Base-by-base conservation (phyloP, 192 early-diverging fungal species). In the Umbelopsis ramanniana region DNA sequence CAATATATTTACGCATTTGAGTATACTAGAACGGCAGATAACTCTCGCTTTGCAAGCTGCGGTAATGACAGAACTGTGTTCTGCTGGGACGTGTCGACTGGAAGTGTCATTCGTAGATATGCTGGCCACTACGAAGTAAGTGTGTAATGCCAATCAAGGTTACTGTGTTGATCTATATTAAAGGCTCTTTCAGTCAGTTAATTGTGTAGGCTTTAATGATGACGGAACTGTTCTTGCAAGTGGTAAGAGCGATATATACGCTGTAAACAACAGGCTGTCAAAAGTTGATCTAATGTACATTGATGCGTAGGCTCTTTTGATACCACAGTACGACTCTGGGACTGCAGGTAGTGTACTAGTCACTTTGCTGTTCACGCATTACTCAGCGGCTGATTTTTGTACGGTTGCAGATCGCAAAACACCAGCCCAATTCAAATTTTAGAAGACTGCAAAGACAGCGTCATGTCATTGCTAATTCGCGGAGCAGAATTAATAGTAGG, bases 61-160 rank as follows among this genome's bases (percentile, higher is more conserved):
- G 92, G 93, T 45, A 90, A 83, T 5, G 96, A 98, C 76, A 88
- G 90, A 26, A 74, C 89, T 6, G 92, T 96, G 15, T 88, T 93
- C 68, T 72, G 94, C 7, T 98, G 96, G 96, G 96, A 99, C 71
- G 91, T 97, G 2, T 74, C 76, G 15, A 88, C 89, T 5, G 93
- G 93, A 9, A 80, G 80, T 69, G 83, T 91, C 4, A 84, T 90
- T n/a, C 85, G 93, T 26, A 82, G 92, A 63, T 94, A 90, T 73
- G 74, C 88, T 1, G 94, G 92, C 3, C 97, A 99, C 70, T 82
- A 86, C 66, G 90, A 93, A 71, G 87, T 88, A 83, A 40, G 17
- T 26, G 37, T 52, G 45, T 48, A 19, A 35, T 10, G 6, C 35
- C 23, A 11, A n/a, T 52, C 2, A 23, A 48, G 29, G 22, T 22